Evolutionary conservation across 148 eudicot species (phyloP), one percentile per base, ranked within the genome.

Genomic region (Amaranthus hypochondriacus): DNA sequence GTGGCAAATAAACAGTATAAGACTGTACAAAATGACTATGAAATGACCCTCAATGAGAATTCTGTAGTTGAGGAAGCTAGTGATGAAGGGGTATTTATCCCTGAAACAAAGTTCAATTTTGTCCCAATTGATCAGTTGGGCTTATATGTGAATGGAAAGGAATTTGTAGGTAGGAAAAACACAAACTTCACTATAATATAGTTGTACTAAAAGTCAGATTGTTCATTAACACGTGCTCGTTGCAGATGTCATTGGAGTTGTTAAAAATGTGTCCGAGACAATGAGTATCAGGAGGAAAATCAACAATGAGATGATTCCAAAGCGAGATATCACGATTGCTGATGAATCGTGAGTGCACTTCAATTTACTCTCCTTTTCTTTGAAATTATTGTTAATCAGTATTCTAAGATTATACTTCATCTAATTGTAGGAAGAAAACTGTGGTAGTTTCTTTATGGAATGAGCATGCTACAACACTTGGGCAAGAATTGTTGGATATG

Each of bases 1-100:
- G 85, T 96, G 76, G 99, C 99, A 66, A 96, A 96, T 81, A 96
- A 92, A 86, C 92, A 86, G 86, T 96, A 80, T 79, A 96, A 88
- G 81, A 90, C 94, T 1, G 91, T 96, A 2, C 86, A 84, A 8
- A 96, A 96, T 86, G 97, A 96, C 77, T 96, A 96, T 81, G 99
- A 96, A 71, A 92, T 96, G 99, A 96, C 87, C 21, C 73, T 92
- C 39, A 96, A 92, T 82, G 99, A 96, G 69, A 71, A 84, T 67
- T 92, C 99, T 48, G 74, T 76, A 70, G 97, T 96, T 47, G 99
- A 90, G 80, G 97, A 90, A 80, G 94, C 85, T 7, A 79, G 77
- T 75, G 88, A 84, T 70, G 99, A 92, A 83, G 88, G 74, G 0
- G 71, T 85, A 21, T 85, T 75, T 70, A 86, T 96, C 67, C 99